phyloP scores from a whole-genome alignment of 768 basidiomycete species.

The Tulasnella sp. region DNA sequence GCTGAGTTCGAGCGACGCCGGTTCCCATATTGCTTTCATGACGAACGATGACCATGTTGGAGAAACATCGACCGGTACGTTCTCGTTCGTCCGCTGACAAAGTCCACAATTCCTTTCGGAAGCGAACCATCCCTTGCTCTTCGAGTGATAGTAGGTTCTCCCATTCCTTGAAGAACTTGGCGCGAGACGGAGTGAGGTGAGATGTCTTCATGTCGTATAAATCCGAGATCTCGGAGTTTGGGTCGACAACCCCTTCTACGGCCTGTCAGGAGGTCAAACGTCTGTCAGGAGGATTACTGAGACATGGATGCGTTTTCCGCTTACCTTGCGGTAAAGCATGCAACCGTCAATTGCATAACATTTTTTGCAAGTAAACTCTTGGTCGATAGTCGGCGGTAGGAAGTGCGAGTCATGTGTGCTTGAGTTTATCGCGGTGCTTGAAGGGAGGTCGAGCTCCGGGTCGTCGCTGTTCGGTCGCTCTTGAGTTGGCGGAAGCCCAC shows the following conservation, averaged over 20 bases:
- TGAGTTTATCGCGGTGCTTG: neutral
- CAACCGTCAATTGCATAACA: constrained; percentile 81
- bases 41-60: constrained; percentile 57
- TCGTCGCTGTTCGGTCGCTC: constrained; percentile 9
- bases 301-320: constrained; percentile 12
- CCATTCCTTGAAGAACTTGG: constrained; percentile 82
- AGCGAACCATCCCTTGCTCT: constrained; percentile 74
- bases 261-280: constrained; percentile 33
- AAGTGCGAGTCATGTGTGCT: constrained; percentile 34
- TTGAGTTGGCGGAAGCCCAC: neutral
- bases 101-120: constrained; percentile 90
- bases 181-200: constrained; percentile 58
- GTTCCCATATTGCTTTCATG: constrained; percentile 21
- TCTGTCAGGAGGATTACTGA: constrained; percentile 6
- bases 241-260: constrained; percentile 51
- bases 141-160: constrained; percentile 75
- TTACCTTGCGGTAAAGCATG: constrained; percentile 85
- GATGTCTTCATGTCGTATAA: constrained; percentile 69
- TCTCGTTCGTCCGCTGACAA: constrained; percentile 73
- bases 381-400: constrained; percentile 80
- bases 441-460: constrained; percentile 1
- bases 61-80: constrained; percentile 71
- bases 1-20: constrained; percentile 52
- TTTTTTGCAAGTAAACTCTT: constrained; percentile 59
- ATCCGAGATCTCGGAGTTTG: constrained; percentile 38